Base-by-base conservation (phyloP, 2,329 filamentous ascomycete genomes). In the Ophiocordyceps camponoti-rufipedis region DNA sequence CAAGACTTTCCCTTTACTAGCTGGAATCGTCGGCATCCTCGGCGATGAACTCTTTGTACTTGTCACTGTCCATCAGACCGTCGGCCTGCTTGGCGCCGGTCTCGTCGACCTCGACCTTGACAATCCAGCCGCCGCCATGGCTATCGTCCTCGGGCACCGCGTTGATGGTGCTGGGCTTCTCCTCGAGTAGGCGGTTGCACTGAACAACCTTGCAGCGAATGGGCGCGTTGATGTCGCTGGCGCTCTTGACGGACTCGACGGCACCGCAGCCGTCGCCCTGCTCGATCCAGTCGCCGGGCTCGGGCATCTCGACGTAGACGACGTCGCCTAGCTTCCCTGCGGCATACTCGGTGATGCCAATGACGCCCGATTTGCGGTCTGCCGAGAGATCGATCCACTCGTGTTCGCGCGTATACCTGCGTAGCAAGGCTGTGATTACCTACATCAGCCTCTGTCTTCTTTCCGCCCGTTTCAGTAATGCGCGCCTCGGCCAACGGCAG, bases 161-260 rank as follows among this genome's bases (percentile, higher is more conserved):
- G 71, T 96, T 98, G 68, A 98, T 87, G 46, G 75, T 80, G 48
- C 75, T 75, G 19, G 91, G 89, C 69, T 83, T 88, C 63, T 91
- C 82, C 63, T 93, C 84, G 50, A 98, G 74, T 48, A 70, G 59
- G 11, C 59, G 58, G 69, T 98, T 98, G 56, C 80, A 71, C 57
- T 82, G 75, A 35, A 76, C 72, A 49, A 98, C 77, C 54, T 69
- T 82, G 59, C 89, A 89, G 45, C 73, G 68, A 53, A 95, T 75
- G 16, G 91, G 91, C 13, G 86, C 80, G 68, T 94, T 82, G 70
- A 98, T 94, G 62, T 98, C 91, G 51, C 85, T 89, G n/a, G 91
- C 91, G 50, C 83, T 91, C 74, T 98, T 98, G 64, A 98, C 91
- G 3, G 87, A 95, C 71, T 98, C 91, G 55, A 98, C 89, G 49